phyloP scores from a whole-genome alignment of 2,329 filamentous ascomycete species.

The Botrytis medusae region DNA sequence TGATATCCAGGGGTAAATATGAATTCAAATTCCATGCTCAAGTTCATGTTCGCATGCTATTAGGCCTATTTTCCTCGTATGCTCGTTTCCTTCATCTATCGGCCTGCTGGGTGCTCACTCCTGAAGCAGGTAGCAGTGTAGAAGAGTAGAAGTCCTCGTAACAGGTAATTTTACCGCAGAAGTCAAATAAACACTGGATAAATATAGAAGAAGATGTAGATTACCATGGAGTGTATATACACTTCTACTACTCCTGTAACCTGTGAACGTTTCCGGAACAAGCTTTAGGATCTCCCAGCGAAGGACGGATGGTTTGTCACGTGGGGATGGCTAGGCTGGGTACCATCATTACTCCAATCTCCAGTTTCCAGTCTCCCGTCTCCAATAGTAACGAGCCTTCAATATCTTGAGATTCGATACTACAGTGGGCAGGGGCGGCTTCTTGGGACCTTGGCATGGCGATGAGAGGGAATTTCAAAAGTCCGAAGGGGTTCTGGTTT shows the following conservation, averaged over 20 bases:
- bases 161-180: not conserved
- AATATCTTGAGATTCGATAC: slow-evolving; percentile 1
- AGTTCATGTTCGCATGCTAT: not conserved
- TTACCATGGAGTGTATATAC: not conserved
- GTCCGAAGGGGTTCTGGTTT: not conserved
- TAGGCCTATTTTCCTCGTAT: not conserved
- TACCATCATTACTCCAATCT: not conserved
- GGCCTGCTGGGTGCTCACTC: not conserved
- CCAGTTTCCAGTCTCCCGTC: not conserved
- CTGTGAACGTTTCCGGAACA: not conserved
- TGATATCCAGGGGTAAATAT: not conserved
- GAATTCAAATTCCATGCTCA: not conserved
- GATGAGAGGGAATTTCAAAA: not conserved
- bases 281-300: not conserved
- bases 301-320: not conserved
- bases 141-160: not conserved
- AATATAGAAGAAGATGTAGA: not conserved
- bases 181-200: not conserved
- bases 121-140: not conserved
- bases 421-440: not conserved
- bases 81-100: not conserved
- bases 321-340: not conserved
- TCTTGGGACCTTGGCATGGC: not conserved
- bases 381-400: not conserved
- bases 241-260: too few species aligned